Evolutionary conservation across 257 asterid genomes (phyloP).

Genomic region (Solanum rostratum): DNA sequence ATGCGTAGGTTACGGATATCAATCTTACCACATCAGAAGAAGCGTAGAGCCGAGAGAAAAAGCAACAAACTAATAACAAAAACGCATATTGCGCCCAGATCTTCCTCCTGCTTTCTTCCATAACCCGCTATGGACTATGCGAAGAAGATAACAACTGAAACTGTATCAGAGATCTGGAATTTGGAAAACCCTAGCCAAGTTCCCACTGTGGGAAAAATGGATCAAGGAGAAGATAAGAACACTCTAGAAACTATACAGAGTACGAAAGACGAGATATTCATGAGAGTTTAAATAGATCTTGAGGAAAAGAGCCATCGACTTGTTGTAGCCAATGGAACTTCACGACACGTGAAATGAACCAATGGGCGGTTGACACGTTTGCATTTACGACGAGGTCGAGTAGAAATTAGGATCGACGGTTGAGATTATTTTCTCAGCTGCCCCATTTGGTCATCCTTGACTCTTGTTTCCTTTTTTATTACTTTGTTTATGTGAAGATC

Average conservation of each 20-base stretch:
- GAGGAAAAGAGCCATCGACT: constrained; percentile 18
- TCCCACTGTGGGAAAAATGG: neutral
- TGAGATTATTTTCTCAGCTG: neutral
- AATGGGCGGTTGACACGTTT: constrained; percentile 8
- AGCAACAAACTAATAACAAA: constrained; percentile 40
- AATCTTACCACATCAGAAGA: constrained; percentile 55
- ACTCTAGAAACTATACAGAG: neutral
- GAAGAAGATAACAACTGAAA: neutral
- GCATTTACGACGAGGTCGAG: neutral
- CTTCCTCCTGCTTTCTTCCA: constrained; percentile 4
- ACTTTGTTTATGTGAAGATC: too few relatives aligned
- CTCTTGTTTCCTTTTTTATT: neutral
- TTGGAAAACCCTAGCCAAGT: neutral
- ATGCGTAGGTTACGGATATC: neutral
- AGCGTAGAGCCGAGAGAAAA: constrained; percentile 54
- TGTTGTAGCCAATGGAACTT: constrained; percentile 49
- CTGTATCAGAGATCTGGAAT: neutral
- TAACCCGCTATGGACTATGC: neutral
- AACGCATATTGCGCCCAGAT: constrained; percentile 37
- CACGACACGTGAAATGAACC: constrained; percentile 12
- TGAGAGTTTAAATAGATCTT: constrained; percentile 26
- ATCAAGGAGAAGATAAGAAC: constrained; percentile 16
- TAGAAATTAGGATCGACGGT: constrained; percentile 6
- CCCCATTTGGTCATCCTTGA: neutral
- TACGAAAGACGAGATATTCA: neutral